phyloP scores from a whole-genome alignment of 2,329 filamentous ascomycete species.

The Lojkania enalia region DNA sequence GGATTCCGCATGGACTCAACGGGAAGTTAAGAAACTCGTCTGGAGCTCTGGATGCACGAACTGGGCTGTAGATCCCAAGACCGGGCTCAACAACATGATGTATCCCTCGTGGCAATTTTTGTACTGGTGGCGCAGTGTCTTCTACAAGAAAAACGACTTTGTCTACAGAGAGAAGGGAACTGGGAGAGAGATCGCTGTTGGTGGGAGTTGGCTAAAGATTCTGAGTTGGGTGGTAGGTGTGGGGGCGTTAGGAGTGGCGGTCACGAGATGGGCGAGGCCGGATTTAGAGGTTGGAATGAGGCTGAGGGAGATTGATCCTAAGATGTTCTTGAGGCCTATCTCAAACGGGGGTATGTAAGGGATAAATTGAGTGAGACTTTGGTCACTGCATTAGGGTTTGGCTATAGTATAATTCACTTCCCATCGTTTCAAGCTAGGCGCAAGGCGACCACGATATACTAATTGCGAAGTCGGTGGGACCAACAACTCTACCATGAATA shows the following conservation, averaged over 20 bases:
- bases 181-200: conserved; percentile 19
- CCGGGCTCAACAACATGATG: conserved; percentile 56
- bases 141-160: conserved; percentile 48
- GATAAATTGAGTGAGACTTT: no score
- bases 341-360: background rate
- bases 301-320: conserved; percentile 14
- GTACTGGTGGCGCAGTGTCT: conserved; percentile 55
- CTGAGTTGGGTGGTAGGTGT: conserved; percentile 7
- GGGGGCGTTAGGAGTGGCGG: background rate
- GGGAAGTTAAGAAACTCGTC: conserved; percentile 49
- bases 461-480: no score
- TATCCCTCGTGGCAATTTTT: conserved; percentile 57
- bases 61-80: conserved; percentile 56
- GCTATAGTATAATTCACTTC: no score
- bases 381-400: no score
- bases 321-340: conserved; percentile 1
- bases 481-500: no score
- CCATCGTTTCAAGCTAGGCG: no score
- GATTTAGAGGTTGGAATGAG: background rate
- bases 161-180: conserved; percentile 31
- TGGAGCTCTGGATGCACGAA: conserved; percentile 56
- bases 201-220: conserved; percentile 12
- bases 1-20: conserved; percentile 48
- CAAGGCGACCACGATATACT: no score
- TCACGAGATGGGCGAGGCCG: background rate